A percentile compares a stretch with the other conserved stretches of the same genome.
phyloP scores from a whole-genome alignment of 148 eudicot species.

The Rhododendron mucronatum region DNA sequence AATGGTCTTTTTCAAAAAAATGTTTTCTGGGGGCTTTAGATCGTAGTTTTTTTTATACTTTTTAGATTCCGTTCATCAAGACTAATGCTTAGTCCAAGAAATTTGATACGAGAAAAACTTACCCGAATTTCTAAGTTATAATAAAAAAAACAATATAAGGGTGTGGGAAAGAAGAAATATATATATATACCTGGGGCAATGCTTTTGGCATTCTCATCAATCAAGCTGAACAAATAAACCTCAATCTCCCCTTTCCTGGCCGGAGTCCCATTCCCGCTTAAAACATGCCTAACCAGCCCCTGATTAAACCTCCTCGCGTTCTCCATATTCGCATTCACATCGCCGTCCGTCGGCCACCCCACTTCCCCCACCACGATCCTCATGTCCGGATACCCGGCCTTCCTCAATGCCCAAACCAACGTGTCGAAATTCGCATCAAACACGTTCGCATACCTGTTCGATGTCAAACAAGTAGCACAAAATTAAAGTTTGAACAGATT shows the following conservation, averaged over 20 bases:
- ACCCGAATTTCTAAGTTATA: too few species aligned
- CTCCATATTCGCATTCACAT: slow-evolving; percentile 53
- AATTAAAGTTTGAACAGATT: too few species aligned
- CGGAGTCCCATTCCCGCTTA: slow-evolving; percentile 73
- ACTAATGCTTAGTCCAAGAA: too few species aligned
- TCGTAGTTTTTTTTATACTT: too few species aligned
- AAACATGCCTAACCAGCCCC: slow-evolving; percentile 58
- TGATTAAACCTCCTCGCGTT: slow-evolving; percentile 81
- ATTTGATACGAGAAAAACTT: too few species aligned
- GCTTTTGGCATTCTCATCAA: slow-evolving; percentile 84
- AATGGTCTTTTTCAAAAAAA: too few species aligned
- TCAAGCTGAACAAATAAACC: slow-evolving; percentile 70
- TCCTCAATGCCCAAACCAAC: slow-evolving; percentile 61
- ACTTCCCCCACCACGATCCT: slow-evolving; percentile 84
- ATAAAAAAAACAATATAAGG: too few species aligned
- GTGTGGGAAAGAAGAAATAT: background rate
- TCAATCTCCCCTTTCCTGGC: slow-evolving; percentile 54
- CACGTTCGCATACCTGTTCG: slow-evolving; percentile 50
- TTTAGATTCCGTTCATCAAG: too few species aligned
- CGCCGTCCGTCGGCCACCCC: slow-evolving; percentile 99
- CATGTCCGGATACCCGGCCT: slow-evolving; percentile 74
- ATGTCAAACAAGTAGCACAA: background rate
- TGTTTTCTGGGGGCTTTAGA: too few species aligned
- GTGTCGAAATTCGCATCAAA: slow-evolving; percentile 97
- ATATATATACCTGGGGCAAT: slow-evolving; percentile 17